Base-by-base conservation (phyloP, 257 asterid species). In the Linderniella brevidens region DNA sequence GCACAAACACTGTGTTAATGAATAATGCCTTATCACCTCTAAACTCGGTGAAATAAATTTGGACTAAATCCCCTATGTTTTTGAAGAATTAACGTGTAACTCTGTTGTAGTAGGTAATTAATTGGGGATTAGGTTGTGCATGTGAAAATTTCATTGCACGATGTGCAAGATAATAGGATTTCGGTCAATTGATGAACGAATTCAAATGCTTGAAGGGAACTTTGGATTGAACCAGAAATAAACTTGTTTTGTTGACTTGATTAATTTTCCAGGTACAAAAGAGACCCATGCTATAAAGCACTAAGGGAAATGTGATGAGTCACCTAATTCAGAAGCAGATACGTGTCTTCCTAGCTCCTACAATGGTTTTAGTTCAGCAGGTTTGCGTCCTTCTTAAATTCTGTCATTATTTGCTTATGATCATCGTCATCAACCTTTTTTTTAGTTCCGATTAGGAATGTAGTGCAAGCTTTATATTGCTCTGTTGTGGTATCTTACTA, bases 281-380 rank as follows among this genome's bases (percentile, higher is more conserved):
- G 64, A 49, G 93, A 81, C 52, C 93, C 85, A 59, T 88, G 96
- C 62, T 58, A 66, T 70, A 88, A 78, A 71, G 98, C 96, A 39
- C 41, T 78, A 67, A 67, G 76, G 60, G 94, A 84, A 75, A 80
- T 54, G 98, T 80, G 76, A 88, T 88, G 98, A 64, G 85, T 1
- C 83, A 76, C 72, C 74, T 79, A 40, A 80, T 88, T 61, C 87
- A 81, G 61, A 84, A 81, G 74, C 64, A 67, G 61, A 59, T 78
- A 54, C 85, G 96, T 66, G 49, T 88, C 53, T 88, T 88, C 67
- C 93, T 88, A 61, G 98, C 98, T 47, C 96, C 96, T 17, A 69
- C 93, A 3, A 94, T 84, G 59, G 93, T 94, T 62, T 58, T 88
- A 68, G 98, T 79, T 56, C 75, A 85, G 60, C 98, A 88, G 98